phyloP scores from a whole-genome alignment of 495 filamentous ascomycete genomes.

The Emericellopsis terricola region DNA sequence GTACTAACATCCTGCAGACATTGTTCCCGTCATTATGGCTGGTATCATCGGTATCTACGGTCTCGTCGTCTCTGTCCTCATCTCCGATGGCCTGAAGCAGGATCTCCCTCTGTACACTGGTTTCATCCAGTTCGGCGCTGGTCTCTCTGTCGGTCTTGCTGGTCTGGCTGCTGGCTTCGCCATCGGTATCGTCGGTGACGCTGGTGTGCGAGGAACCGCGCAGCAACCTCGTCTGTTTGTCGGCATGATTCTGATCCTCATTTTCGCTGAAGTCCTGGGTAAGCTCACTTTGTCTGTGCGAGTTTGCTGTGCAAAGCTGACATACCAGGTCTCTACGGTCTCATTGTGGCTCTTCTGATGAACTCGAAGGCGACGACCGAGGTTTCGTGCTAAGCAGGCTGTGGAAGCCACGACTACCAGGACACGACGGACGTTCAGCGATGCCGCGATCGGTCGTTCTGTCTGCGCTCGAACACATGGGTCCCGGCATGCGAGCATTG shows the following conservation, averaged over 20 bases:
- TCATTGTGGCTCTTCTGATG: conserved; percentile 98
- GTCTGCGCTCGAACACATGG: too few relatives aligned
- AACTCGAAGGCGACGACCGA: conserved; percentile 62
- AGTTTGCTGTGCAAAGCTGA: neutral
- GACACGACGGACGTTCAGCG: neutral
- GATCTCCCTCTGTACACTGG: conserved; percentile 66
- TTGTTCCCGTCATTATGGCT: conserved; percentile 99
- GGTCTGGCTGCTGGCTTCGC: conserved; percentile 97
- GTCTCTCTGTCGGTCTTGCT: conserved; percentile 87
- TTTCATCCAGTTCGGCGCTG: conserved; percentile 95
- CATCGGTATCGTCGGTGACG: conserved; percentile 98
- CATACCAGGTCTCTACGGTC: conserved; percentile 70
- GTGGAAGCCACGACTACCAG: neutral
- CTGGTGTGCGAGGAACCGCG: conserved; percentile 94
- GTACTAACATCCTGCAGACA: conserved; percentile 61
- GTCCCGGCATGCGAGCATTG: too few relatives aligned
- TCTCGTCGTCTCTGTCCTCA: conserved; percentile 93
- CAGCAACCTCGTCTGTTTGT: conserved; percentile 97
- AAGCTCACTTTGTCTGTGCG: conserved; percentile 9
- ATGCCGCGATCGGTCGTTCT: neutral
- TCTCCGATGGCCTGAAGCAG: conserved; percentile 82
- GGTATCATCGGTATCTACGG: conserved; percentile 99
- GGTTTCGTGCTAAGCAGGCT: conserved; percentile 17
- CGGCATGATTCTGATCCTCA: conserved; percentile 99
- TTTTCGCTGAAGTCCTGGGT: conserved; percentile 99